phyloP scores from a whole-genome alignment of 2,329 filamentous ascomycete genomes.

The Ceratocystis lukuohia region DNA sequence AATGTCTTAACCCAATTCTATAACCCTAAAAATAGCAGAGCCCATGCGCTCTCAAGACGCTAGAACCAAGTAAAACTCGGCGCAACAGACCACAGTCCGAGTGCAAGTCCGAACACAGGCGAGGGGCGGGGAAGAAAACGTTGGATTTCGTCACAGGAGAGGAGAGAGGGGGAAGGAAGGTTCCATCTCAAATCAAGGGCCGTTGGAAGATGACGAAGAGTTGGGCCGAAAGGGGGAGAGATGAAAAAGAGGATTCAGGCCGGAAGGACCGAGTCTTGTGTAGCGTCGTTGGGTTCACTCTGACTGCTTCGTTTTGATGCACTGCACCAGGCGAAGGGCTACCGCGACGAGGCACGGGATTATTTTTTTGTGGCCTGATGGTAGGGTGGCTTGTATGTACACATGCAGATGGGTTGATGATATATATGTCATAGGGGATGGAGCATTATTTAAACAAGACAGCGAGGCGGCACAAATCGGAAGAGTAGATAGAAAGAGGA shows the following conservation, averaged over 20 bases:
- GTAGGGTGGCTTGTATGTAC: too few relatives aligned
- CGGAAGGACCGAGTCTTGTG: constrained; percentile 1
- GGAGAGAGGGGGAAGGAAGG: not conserved
- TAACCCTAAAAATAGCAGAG: not conserved
- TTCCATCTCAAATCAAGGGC: not conserved
- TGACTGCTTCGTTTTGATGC: not conserved
- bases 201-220: not conserved
- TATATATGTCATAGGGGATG: too few relatives aligned
- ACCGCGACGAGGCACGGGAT: too few relatives aligned
- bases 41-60: not conserved
- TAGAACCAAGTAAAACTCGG: not conserved
- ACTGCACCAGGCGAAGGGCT: not conserved
- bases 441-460: too few relatives aligned
- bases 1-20: not conserved
- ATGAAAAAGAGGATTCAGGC: not conserved
- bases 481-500: too few relatives aligned
- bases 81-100: not conserved
- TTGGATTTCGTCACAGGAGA: not conserved
- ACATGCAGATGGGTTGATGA: too few relatives aligned
- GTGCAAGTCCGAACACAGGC: not conserved
- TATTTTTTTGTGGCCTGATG: too few relatives aligned
- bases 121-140: not conserved
- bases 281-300: not conserved
- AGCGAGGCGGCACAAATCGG: too few relatives aligned
- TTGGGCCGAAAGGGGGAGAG: not conserved